Evolutionary conservation across 345 rosid genomes (phyloP), one percentile per base, ranked within the genome.

Genomic region (Adansonia digitata): DNA sequence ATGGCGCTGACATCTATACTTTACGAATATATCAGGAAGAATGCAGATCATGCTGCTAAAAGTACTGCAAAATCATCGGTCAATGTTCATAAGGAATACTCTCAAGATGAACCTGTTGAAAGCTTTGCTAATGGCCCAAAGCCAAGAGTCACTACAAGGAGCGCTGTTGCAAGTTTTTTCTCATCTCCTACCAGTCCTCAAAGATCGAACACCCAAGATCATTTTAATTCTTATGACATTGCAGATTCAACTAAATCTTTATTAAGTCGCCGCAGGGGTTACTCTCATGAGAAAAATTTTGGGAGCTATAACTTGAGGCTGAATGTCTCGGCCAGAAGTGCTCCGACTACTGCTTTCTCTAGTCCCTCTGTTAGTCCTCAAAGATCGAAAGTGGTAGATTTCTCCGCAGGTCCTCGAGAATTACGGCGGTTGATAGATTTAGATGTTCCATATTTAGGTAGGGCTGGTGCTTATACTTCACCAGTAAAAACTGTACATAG

Each of bases 291-390:
- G 71, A 59, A 45, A 61, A 81, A 75, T 34, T n/a, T 57, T 78
- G 82, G 82, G 76, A 68, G 29, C 71, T 70, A 66, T 77, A 81
- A 81, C 67, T 69, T 62, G 77, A 84, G 81, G 77, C 26, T 45
- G 62, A 59, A 81, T 37, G 72, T 69, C 18, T 78, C 83, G 43
- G 83, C 85, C 14, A 76, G 82, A 74, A 90, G 95, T 72, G 91
- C 92, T 71, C 92, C 95, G 24, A 72, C 87, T 10, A 87, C 86
- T 72, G 69, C 81, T 81, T 76, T 79, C 40, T 78, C 89, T 18
- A 88, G 89, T 75, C 92, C 90, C 52, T 70, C 51, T 17, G 75
- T 80, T 55, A 86, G 89, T 74, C 88, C 90, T 1, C 77, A 53
- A 74, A 81, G 85, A 78, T 73, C 82, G 10, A 62, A 63, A 49